These are phyloP conservation scores for Mycena capillaripes DNA, from an alignment of 768 basidiomycete species.

Conservation along the genomic window DNA sequence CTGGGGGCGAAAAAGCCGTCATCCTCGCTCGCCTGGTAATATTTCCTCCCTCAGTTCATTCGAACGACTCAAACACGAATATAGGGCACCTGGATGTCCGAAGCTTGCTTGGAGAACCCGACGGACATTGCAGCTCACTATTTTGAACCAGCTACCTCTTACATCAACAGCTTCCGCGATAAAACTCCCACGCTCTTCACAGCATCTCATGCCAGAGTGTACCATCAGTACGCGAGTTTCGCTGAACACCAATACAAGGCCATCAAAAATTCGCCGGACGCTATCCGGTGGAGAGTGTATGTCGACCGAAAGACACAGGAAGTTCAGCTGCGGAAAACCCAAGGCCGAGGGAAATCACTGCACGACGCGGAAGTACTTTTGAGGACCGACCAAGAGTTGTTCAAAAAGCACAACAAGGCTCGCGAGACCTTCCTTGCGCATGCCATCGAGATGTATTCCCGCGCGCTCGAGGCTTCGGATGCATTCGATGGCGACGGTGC, in stretches of 20 bases:
- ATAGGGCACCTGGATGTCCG: constrained; percentile 92
- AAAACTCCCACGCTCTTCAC: constrained; percentile 24
- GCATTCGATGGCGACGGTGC: constrained; percentile 81
- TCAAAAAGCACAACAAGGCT: constrained; percentile 68
- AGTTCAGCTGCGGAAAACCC: constrained; percentile 63
- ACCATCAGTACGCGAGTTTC: constrained; percentile 88
- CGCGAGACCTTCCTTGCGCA: constrained; percentile 75
- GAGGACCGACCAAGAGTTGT: constrained; percentile 61
- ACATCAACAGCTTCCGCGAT: constrained; percentile 42
- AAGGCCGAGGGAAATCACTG: constrained; percentile 37
- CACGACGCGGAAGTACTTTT: constrained; percentile 45
- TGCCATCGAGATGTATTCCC: constrained; percentile 90
- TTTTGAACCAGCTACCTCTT: constrained; percentile 73
- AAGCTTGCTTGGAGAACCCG: constrained; percentile 87
- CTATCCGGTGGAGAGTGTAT: constrained; percentile 77
- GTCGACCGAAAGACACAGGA: constrained; percentile 80
- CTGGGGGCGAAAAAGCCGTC: constrained; percentile 50
- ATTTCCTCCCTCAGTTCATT: not conserved
- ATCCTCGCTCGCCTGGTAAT: constrained; percentile 75
- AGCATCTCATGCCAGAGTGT: constrained; percentile 70
- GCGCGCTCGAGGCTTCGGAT: constrained; percentile 78
- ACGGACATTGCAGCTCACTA: constrained; percentile 76
- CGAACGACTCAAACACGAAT: not conserved
- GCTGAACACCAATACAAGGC: constrained; percentile 90
- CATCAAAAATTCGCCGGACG: constrained; percentile 77